Conservation (phyloP, 805 yeast species). For the Hanseniaspora singularis region DNA sequence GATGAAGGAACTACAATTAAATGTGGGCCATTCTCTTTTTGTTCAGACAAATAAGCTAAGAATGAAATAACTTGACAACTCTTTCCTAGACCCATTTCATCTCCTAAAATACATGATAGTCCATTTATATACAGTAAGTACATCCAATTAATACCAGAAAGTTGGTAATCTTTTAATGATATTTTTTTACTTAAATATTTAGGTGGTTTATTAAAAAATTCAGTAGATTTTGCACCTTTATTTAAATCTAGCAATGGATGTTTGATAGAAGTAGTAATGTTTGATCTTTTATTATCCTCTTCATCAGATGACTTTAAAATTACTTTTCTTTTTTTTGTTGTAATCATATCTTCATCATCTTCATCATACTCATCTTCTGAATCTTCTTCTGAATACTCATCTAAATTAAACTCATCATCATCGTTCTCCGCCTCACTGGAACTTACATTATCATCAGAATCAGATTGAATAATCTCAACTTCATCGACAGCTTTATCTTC, state of each 20-base stretch:
- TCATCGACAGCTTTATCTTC: slow-evolving; percentile 17
- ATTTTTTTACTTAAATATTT: slow-evolving; percentile 47
- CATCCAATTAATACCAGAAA: slow-evolving; percentile 95
- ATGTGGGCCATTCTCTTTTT: slow-evolving; percentile 60
- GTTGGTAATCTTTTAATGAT: slow-evolving; percentile 76
- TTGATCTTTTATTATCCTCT: slow-evolving; percentile 14
- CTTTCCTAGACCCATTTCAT: slow-evolving; percentile 97
- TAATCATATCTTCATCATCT: slow-evolving; percentile 23
- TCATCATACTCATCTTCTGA: slow-evolving; percentile 28
- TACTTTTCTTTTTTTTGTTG: slow-evolving; percentile 23
- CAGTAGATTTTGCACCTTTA: slow-evolving; percentile 16
- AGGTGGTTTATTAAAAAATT: slow-evolving; percentile 64
- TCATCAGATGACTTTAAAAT: slow-evolving; percentile 18
- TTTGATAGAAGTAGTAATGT: too few species aligned
- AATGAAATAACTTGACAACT: slow-evolving; percentile 94
- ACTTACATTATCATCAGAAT: slow-evolving; percentile 18
- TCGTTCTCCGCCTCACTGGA: slow-evolving; percentile 28
- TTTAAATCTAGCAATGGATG: slow-evolving; percentile 12
- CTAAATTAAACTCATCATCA: slow-evolving; percentile 22
- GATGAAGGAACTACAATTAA: slow-evolving; percentile 92
- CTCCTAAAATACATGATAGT: slow-evolving; percentile 88
- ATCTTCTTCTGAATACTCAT: slow-evolving; percentile 26
- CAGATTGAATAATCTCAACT: background rate
- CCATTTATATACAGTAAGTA: slow-evolving; percentile 61
- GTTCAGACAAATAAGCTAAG: slow-evolving; percentile 68